Evolutionary conservation across 23 red algal genomes (phyloP).

Genomic region (Pyropia yezoensis): DNA sequence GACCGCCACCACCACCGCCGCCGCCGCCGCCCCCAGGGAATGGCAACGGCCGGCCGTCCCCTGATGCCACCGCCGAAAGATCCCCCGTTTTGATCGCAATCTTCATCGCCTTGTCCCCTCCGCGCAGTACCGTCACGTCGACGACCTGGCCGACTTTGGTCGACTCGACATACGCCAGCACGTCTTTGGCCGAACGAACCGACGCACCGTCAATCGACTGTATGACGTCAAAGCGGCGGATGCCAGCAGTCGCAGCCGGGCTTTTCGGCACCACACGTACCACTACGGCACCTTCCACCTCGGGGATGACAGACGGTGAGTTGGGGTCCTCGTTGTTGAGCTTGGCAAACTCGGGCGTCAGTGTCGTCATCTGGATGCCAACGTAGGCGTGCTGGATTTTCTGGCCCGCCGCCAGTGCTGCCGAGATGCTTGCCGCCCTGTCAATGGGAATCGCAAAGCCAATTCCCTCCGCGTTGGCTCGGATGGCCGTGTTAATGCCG

Average conservation of each 20-base stretch:
- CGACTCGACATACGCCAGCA: conserved; percentile 70
- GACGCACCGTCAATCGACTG: conserved; percentile 70
- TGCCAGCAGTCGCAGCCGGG: conserved; percentile 79
- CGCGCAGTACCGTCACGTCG: conserved; percentile 60
- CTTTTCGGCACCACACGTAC: conserved; percentile 85
- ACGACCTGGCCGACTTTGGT: conserved; percentile 78
- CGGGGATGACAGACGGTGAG: conserved; percentile 76
- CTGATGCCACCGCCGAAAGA: conserved; percentile 32
- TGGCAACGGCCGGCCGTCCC: not conserved
- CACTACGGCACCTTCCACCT: conserved; percentile 87
- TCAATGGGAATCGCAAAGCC: conserved; percentile 99
- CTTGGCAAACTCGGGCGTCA: conserved; percentile 72
- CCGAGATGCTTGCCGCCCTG: conserved; percentile 65
- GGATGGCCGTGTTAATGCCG: conserved; percentile 87
- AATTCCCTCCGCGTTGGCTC: conserved; percentile 95
- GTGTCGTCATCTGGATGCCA: conserved; percentile 81
- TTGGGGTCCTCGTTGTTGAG: conserved; percentile 96
- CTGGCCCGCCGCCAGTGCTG: conserved; percentile 70
- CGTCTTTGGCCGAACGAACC: conserved; percentile 66
- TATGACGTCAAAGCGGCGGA: conserved; percentile 95
- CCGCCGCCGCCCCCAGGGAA: not conserved
- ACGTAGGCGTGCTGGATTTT: conserved; percentile 89
- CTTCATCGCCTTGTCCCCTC: conserved; percentile 33
- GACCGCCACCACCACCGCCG: too few species aligned
- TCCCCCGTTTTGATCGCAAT: conserved; percentile 83